A percentile compares a stretch with the other conserved stretches of the same genome.
Conservation (phyloP, 352 stramenopile genomes). For the Globisporangium orthogonon region DNA sequence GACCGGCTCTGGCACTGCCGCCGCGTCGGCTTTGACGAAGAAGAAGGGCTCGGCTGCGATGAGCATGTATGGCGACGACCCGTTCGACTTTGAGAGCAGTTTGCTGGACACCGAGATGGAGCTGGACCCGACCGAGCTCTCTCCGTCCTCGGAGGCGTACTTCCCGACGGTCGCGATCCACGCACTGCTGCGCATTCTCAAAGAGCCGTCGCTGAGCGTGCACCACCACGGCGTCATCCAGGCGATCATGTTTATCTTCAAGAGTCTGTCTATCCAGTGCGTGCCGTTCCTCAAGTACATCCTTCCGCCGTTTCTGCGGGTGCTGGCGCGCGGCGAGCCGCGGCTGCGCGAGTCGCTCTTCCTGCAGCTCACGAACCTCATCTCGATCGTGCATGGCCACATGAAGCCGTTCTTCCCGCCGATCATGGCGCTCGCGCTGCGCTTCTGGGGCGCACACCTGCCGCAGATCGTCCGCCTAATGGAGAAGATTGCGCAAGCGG, state of each 20-base stretch:
- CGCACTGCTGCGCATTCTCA: slow-evolving; percentile 94
- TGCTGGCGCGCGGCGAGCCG: slow-evolving; percentile 88
- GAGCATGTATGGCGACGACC: slow-evolving; percentile 22
- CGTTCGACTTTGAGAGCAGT: slow-evolving; percentile 68
- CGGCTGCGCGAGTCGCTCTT: slow-evolving; percentile 95
- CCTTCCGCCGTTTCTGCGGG: slow-evolving; percentile 94
- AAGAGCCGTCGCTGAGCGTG: slow-evolving; percentile 91
- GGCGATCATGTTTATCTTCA: slow-evolving; percentile 99
- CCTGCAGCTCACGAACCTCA: slow-evolving; percentile 94
- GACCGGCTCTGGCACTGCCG: slow-evolving; percentile 12
- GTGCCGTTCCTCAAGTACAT: slow-evolving; percentile 97
- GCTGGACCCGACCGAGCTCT: slow-evolving; percentile 62
- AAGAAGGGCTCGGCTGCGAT: slow-evolving; percentile 16
- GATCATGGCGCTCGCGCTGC: slow-evolving; percentile 95
- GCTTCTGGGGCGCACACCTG: slow-evolving; percentile 96
- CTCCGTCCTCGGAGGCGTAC: slow-evolving; percentile 87
- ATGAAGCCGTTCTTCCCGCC: slow-evolving; percentile 94
- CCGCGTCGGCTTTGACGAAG: slow-evolving; percentile 14
- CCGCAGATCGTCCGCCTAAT: slow-evolving; percentile 94
- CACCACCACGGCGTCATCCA: slow-evolving; percentile 97
- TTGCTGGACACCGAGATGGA: slow-evolving; percentile 55
- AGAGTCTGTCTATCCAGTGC: slow-evolving; percentile 92
- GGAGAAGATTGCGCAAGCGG: slow-evolving; percentile 82
- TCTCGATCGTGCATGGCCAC: slow-evolving; percentile 94
- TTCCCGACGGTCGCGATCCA: slow-evolving; percentile 98